Base-by-base conservation (phyloP, 805 yeast genomes). In the Zygosaccharomyces rouxii region DNA sequence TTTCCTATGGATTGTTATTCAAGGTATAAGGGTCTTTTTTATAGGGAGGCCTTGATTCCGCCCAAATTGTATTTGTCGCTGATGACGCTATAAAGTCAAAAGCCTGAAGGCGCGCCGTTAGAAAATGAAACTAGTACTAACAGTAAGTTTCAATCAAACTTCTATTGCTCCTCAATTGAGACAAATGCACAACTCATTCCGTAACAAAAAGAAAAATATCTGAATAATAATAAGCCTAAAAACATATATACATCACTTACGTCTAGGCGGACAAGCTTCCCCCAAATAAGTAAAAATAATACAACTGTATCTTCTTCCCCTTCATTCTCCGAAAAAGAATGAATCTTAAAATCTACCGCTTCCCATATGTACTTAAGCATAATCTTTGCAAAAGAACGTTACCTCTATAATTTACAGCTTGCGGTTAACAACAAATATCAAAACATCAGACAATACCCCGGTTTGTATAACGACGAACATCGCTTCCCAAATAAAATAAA, bases 361-460 rank as follows among this genome's bases (percentile, higher is more conserved):
- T 31, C 35, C 35, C 35, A 14, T 14, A n/a, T n/a, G 18, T 4
- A n/a, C 19, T 31, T 16, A 14, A n/a, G 7, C 16, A n/a, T 16
- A 31, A n/a, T 5, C 5, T n/a, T 33, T 42, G 38, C 39, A 42
- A 22, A 14, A 26, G 3, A 40, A 40, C 23, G 18, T n/a, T 22
- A 28, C 19, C 30, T 33, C 39, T 42, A 42, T 33, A 42, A 42
- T 31, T 23, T 33, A 42, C 30, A 31, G 38, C 39, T 42, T 14
- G 46, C 30, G 31, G 31, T 13, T 31, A 25, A n/a, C 46, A 18
- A 33, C 39, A 42, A 31, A 23, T 33, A 31, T 31, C n/a, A 13
- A 31, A 33, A 33, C 46, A 31, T 33, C 38, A 42, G 21, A 42
- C 16, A 42, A 22, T 33, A 33, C 46, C 21, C 38, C 39, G 26